Conservation (phyloP, 768 basidiomycete species). For the Neoboletus brunneissimus region DNA sequence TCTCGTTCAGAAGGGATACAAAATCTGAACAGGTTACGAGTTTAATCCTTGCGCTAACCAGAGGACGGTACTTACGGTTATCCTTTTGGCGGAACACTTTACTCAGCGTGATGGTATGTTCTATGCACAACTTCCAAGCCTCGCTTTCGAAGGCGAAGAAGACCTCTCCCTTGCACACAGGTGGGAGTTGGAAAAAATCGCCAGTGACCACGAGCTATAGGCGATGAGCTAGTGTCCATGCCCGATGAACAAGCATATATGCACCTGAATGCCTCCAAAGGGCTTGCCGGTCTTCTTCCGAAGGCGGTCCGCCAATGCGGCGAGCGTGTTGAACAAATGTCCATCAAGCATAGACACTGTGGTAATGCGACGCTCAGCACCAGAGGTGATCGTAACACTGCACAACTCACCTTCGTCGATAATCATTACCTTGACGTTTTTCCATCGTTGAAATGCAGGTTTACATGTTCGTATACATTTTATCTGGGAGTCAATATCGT, state of each 20-base stretch:
- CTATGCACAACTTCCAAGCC: constrained; percentile 42
- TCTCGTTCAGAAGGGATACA: constrained; percentile 71
- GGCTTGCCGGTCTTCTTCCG: constrained; percentile 49
- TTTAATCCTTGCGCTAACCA: neutral
- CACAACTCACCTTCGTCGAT: constrained; percentile 57
- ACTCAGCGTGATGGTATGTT: constrained; percentile 59
- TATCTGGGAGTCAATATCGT: constrained; percentile 45
- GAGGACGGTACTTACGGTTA: constrained; percentile 41
- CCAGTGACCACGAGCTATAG: constrained; percentile 50
- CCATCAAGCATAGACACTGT: constrained; percentile 73
- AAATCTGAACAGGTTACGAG: constrained; percentile 44
- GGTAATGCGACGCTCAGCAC: neutral
- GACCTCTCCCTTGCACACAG: constrained; percentile 43
- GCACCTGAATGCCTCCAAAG: constrained; percentile 67
- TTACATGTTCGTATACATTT: constrained; percentile 50
- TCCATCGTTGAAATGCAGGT: constrained; percentile 57
- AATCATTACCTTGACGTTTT: constrained; percentile 53
- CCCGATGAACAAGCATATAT: neutral
- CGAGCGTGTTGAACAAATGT: constrained; percentile 56
- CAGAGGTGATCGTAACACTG: neutral
- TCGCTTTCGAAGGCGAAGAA: constrained; percentile 69
- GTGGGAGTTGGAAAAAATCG: constrained; percentile 61
- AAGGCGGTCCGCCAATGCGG: constrained; percentile 47
- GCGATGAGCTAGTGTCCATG: neutral
- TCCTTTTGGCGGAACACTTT: constrained; percentile 80